Conservation (phyloP, 345 rosid genomes). For the rapeseed (Brassica napus) region DNA sequence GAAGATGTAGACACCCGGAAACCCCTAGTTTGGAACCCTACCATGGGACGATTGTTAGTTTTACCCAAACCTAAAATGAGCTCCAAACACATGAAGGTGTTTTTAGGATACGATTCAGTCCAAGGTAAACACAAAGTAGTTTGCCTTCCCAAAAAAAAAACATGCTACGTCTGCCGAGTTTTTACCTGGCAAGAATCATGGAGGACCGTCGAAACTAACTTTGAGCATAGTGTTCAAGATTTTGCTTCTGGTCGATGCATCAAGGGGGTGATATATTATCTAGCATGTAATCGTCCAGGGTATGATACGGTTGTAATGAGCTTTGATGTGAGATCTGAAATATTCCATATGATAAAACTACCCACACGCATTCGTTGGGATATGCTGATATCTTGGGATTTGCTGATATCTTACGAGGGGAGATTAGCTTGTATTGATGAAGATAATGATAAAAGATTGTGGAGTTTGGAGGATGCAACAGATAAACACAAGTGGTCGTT, state of each 20-base stretch:
- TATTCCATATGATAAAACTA: neutral
- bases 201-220: neutral
- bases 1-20: neutral
- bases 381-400: neutral
- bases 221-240: neutral
- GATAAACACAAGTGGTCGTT: neutral
- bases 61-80: neutral
- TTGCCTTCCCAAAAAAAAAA: too few species aligned
- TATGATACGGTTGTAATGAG: neutral
- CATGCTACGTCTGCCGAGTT: neutral
- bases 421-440: neutral
- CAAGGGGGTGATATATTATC: slow-evolving; percentile 6
- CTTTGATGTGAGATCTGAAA: slow-evolving; percentile 4
- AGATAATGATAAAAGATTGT: neutral
- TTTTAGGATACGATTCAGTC: slow-evolving; percentile 19
- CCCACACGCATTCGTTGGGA: neutral
- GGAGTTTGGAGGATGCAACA: neutral
- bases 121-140: neutral
- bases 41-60: neutral
- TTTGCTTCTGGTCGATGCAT: neutral
- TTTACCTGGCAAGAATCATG: slow-evolving; percentile 4
- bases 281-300: neutral
- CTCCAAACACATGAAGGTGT: neutral
- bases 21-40: neutral
- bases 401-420: neutral